These are phyloP conservation scores for Tuber umbilicatum DNA, from an alignment of 495 filamentous ascomycete genomes.

Conservation along the genomic window DNA sequence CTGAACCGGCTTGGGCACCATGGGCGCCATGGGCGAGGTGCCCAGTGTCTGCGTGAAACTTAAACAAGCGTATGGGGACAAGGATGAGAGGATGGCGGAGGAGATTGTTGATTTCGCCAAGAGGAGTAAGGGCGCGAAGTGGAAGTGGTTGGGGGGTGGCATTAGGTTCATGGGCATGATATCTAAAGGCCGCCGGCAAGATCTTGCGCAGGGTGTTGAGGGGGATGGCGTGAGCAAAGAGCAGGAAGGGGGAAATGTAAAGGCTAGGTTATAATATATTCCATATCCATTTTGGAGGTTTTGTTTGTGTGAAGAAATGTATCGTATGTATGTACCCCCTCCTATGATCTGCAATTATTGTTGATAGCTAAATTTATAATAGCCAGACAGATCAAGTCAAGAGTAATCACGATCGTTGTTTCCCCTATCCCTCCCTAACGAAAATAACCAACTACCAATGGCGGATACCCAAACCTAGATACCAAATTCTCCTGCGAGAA, in stretches of 20 bases:
- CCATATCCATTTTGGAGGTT: neutral
- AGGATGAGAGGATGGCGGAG: conserved; percentile 35
- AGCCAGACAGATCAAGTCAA: neutral
- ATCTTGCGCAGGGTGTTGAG: conserved; percentile 74
- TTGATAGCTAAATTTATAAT: neutral
- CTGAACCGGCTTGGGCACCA: conserved; percentile 56
- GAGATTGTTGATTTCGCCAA: conserved; percentile 53
- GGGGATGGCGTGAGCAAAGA: conserved; percentile 62
- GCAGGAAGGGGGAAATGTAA: conserved; percentile 58
- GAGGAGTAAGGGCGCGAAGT: conserved; percentile 53
- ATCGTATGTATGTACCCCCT: neutral
- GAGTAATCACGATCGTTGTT: neutral
- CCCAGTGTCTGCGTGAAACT: conserved; percentile 59
- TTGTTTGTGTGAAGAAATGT: neutral
- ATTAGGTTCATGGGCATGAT: conserved; percentile 67
- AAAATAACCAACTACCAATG: neutral
- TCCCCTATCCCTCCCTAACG: neutral
- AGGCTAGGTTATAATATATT: conserved; percentile 49
- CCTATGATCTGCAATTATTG: neutral
- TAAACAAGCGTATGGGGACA: conserved; percentile 44
- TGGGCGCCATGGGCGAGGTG: conserved; percentile 56
- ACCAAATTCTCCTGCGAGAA: neutral
- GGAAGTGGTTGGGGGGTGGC: conserved; percentile 65
- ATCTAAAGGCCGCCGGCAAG: conserved; percentile 91
- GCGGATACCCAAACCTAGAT: neutral